A percentile compares a stretch with the other conserved stretches of the same genome.
Conservation (phyloP, 1,284 basidiomycete species). For the Puccinia coronata region DNA sequence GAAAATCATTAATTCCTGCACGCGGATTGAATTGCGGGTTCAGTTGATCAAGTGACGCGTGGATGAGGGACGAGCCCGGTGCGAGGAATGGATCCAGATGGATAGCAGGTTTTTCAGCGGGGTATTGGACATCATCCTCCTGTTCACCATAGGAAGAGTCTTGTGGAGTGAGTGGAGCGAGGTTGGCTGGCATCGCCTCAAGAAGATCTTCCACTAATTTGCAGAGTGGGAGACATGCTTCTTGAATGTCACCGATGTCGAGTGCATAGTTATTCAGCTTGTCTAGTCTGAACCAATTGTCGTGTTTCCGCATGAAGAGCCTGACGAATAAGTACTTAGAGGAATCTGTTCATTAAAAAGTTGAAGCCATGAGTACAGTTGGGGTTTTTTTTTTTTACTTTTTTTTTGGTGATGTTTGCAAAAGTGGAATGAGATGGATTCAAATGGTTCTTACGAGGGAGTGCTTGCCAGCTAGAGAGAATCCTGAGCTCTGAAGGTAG, state of each 20-base stretch:
- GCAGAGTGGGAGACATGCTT: constrained; percentile 14
- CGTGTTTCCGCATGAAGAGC: constrained; percentile 47
- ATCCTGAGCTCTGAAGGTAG: constrained; percentile 9
- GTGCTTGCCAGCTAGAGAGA: constrained; percentile 23
- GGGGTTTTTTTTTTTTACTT: no score
- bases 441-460: background rate
- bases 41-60: background rate
- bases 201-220: background rate
- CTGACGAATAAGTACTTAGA: constrained; percentile 44
- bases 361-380: background rate
- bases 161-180: background rate
- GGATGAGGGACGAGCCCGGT: background rate
- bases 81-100: background rate
- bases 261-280: constrained; percentile 22
- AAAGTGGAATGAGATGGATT: no score
- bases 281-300: constrained; percentile 45
- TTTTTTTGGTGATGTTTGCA: no score
- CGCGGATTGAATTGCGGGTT: background rate
- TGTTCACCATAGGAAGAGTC: background rate
- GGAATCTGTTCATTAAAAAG: background rate
- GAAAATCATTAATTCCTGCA: background rate
- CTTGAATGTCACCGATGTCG: constrained; percentile 14
- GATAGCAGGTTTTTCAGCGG: background rate
- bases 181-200: background rate
- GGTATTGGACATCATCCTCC: background rate